Evolutionary conservation across 1,139 yeast genomes (phyloP), one percentile per base, ranked within the genome.

Genomic region (Arxiozyma slooffiae): DNA sequence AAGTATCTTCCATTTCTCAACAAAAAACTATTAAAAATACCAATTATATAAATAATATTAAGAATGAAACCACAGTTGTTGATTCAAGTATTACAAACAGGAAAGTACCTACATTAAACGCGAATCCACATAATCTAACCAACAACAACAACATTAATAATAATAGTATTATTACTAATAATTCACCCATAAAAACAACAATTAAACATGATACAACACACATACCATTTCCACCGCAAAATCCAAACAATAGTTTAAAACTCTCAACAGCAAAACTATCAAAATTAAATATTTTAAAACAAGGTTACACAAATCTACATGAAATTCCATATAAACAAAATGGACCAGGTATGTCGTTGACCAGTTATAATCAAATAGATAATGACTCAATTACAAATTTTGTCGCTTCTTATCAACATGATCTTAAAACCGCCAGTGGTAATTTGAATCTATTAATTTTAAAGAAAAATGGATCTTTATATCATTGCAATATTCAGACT

Each of bases 401-500:
- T 30, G 64, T 63, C 7, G 41, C 60, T 3, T 41, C 72, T 76
- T 50, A 80, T 79, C 43, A 67, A 62, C 1, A 69, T 63, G 45
- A 71, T 73, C 58, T 71, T 66, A 52, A 53, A 64, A 24, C 64
- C 57, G 67, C 41, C 64, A 69, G 47, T 58, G 74, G 42, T 67
- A 63, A 41, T 57, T 72, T 47, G 59, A 72, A 55, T 60, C 65
- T 51, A 50, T 69, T 60, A 60, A 68, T 45, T 59, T 71, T 57
- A 67, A 77, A 18, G 65, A 72, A 51, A 48, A 60, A 60, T 72
- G 80, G 49, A 53, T 72, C 58, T 65, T 44, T 68, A 63, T 50
- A 66, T 65, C 49, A 70, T 56, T 39, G 43, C 20, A 49, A 49
- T 21, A 38, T 23, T 23, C 39, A 23, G 7, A 38, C 38, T 11